Evolutionary conservation across 345 rosid genomes (phyloP), one percentile per base, ranked within the genome.

Genomic region (Euphorbia lathyris): DNA sequence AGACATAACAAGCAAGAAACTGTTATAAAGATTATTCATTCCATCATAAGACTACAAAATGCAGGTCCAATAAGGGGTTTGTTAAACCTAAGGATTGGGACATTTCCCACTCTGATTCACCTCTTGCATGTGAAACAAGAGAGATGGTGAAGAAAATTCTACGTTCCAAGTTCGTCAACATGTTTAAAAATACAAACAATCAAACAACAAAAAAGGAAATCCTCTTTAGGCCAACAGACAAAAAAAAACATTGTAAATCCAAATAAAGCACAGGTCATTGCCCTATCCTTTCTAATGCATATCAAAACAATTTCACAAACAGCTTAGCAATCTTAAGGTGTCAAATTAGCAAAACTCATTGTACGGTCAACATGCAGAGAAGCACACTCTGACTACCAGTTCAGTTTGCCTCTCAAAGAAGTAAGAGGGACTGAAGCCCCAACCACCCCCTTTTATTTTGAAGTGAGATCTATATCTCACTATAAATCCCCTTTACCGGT

Each of bases 401-500:
- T 52, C 26, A 4, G 16, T 58, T 58, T 58, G 14, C n/a, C n/a
- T 16, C 5, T 29, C 0, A 17, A 58, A 58, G 20, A 14, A 9
- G 29, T 29, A 19, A 29, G 38, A 14, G 9, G 14, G 63, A 58
- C 2, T 64, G 3, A 45, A 65, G 40, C 1, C 19, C 26, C 12
- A 10, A 7, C 45, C 45, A 45, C 19, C 51, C 13, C 16, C 19
- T 17, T 2, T 13, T 14, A 7, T 12, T 12, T 14, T 3, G 26
- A 40, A 13, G 8, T 6, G 32, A 14, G 66, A 63, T 63, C 22
- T 36, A 23, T 5, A 40, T 23, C 25, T 34, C 34, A 64, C 1
- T 5, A 19, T 26, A 26, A 61, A 50, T 60, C 57, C 50, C 38
- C 14, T 63, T 48, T 75, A 87, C 97, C 90, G 85, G 74, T 85